A percentile compares a stretch with the other conserved stretches of the same genome.
These are phyloP conservation scores for Cenchrus fungigraminus DNA, from an alignment of 176 grass and related monocot genomes.

Conservation along the genomic window DNA sequence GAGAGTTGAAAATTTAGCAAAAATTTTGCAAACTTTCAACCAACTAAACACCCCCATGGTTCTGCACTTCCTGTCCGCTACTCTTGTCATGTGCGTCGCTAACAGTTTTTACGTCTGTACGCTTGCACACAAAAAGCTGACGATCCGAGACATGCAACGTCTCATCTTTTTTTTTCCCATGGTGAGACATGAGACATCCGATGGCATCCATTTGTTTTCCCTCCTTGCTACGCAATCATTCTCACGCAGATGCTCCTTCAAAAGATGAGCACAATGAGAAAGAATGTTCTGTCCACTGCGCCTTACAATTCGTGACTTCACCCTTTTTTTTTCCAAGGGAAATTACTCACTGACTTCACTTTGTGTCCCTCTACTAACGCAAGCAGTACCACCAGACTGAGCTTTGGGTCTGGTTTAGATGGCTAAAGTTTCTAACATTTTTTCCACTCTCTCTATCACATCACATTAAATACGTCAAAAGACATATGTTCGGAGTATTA, in stretches of 20 bases:
- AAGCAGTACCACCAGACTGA: background rate
- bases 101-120: background rate
- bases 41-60: background rate
- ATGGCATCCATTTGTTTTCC: background rate
- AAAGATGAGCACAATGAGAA: slow-evolving; percentile 41
- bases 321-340: background rate
- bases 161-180: background rate
- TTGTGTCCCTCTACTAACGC: background rate
- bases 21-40: too few relatives aligned
- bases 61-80: background rate
- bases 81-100: background rate
- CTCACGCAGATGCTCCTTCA: slow-evolving; percentile 2
- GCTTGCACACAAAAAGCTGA: slow-evolving; percentile 5
- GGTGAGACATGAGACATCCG: background rate
- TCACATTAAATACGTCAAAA: too few relatives aligned
- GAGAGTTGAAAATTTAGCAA: too few relatives aligned
- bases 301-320: background rate
- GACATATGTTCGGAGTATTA: too few relatives aligned
- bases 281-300: slow-evolving; percentile 34
- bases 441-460: too few relatives aligned
- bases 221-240: slow-evolving; percentile 33
- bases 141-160: background rate
- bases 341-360: background rate
- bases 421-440: too few relatives aligned
- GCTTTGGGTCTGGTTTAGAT: background rate